These are phyloP conservation scores for Colletotrichum sp. DNA, from an alignment of 2,329 filamentous ascomycete genomes.

Conservation along the genomic window DNA sequence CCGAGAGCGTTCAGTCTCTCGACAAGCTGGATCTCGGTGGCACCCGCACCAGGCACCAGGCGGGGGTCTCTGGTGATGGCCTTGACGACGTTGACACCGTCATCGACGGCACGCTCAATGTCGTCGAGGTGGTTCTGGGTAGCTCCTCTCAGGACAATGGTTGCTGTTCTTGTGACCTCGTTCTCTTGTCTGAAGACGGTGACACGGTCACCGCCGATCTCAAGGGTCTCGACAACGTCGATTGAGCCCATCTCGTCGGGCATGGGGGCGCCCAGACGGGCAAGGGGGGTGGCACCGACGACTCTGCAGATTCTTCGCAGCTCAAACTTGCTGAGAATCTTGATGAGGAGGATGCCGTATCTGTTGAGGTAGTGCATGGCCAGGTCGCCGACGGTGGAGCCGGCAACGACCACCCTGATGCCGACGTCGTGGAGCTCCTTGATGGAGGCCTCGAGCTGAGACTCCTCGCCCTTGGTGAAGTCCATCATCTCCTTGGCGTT, in stretches of 20 bases:
- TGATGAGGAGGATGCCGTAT: slow-evolving; percentile 94
- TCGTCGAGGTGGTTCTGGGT: slow-evolving; percentile 99
- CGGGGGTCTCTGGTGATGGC: slow-evolving; percentile 93
- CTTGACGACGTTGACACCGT: slow-evolving; percentile 98
- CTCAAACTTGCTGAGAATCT: slow-evolving; percentile 98
- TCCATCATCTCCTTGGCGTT: slow-evolving; percentile 99
- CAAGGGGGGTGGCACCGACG: slow-evolving; percentile 94
- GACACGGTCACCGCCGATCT: slow-evolving; percentile 97
- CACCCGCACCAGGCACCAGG: slow-evolving; percentile 91
- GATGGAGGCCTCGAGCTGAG: slow-evolving; percentile 86
- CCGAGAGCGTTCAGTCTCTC: slow-evolving; percentile 90
- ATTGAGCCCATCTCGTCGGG: slow-evolving; percentile 98
- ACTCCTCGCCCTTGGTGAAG: slow-evolving; percentile 96
- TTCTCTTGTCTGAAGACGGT: slow-evolving; percentile 98
- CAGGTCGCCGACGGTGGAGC: slow-evolving; percentile 87
- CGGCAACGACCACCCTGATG: slow-evolving; percentile 88
- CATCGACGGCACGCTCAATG: slow-evolving; percentile 94
- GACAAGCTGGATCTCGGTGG: slow-evolving; percentile 91
- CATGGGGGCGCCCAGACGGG: slow-evolving; percentile 95
- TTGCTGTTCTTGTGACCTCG: slow-evolving; percentile 90
- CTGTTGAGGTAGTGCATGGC: slow-evolving; percentile 98
- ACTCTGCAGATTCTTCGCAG: slow-evolving; percentile 93
- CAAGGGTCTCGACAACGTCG: slow-evolving; percentile 94
- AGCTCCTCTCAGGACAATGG: slow-evolving; percentile 90
- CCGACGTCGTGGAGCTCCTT: slow-evolving; percentile 97